These are phyloP conservation scores for Nothophoma quercina DNA, from an alignment of 2,329 filamentous ascomycete species.

Conservation along the genomic window DNA sequence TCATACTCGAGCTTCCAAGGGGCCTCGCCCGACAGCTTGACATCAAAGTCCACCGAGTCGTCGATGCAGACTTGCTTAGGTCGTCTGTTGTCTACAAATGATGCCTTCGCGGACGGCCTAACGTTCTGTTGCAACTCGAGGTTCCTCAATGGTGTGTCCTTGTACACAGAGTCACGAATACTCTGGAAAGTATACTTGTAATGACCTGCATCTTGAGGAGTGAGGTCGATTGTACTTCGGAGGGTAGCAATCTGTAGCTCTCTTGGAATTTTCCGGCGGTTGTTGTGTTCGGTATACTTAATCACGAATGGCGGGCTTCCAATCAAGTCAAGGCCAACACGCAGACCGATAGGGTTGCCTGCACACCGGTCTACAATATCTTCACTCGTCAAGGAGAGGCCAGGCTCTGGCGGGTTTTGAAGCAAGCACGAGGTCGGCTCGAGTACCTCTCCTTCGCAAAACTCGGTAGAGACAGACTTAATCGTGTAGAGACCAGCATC, in stretches of 20 bases:
- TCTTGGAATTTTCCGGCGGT: slow-evolving; percentile 62
- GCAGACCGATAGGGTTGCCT: slow-evolving; percentile 88
- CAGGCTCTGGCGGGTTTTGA: slow-evolving; percentile 88
- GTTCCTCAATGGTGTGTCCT: slow-evolving; percentile 58
- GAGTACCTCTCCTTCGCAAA: slow-evolving; percentile 85
- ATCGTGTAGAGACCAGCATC: slow-evolving; percentile 87
- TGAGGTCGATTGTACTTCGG: slow-evolving; percentile 83
- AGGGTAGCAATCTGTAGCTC: slow-evolving; percentile 68
- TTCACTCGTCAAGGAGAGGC: slow-evolving; percentile 74
- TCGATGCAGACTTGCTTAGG: slow-evolving; percentile 80
- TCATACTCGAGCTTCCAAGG: slow-evolving; percentile 95
- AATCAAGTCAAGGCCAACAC: slow-evolving; percentile 86
- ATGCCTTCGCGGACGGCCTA: slow-evolving; percentile 86
- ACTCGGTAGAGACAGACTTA: slow-evolving; percentile 78
- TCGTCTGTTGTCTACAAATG: slow-evolving; percentile 65
- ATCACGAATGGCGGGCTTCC: slow-evolving; percentile 93
- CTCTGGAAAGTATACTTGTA: slow-evolving; percentile 87
- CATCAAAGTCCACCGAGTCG: slow-evolving; percentile 76
- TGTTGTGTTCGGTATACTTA: slow-evolving; percentile 73
- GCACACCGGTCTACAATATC: slow-evolving; percentile 95
- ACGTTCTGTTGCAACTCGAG: slow-evolving; percentile 84
- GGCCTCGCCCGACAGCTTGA: slow-evolving; percentile 79
- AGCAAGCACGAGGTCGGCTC: slow-evolving; percentile 95
- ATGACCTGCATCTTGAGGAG: slow-evolving; percentile 79
- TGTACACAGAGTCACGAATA: slow-evolving; percentile 85